A percentile compares a stretch with the other conserved stretches of the same genome.
Conservation (phyloP, 2,329 filamentous ascomycete species). For the Calonectria ilicicola region DNA sequence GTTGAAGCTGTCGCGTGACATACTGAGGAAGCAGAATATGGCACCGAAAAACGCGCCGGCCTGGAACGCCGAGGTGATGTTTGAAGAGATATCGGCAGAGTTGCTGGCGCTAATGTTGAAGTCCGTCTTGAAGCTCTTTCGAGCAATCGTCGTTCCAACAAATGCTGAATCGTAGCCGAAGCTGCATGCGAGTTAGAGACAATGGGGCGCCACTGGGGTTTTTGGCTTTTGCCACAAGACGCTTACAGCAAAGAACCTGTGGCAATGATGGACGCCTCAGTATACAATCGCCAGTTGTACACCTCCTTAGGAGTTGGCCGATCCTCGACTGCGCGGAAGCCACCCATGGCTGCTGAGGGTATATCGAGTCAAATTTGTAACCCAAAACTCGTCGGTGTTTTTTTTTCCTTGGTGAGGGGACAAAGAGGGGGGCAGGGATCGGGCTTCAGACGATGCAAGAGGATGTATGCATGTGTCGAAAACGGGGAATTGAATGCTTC, state of each 20-base stretch:
- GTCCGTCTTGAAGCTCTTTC: conserved; percentile 59
- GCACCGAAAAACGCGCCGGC: conserved; percentile 67
- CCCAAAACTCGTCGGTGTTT: neutral
- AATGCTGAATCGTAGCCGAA: conserved; percentile 68
- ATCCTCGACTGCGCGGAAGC: conserved; percentile 63
- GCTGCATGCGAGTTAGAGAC: conserved; percentile 39
- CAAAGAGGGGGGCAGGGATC: too few relatives aligned
- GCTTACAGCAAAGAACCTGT: conserved; percentile 57
- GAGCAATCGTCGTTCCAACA: conserved; percentile 65
- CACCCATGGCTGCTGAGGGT: conserved; percentile 43
- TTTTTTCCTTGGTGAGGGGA: neutral
- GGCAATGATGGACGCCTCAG: conserved; percentile 60
- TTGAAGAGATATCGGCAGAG: conserved; percentile 48
- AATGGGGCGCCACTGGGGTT: neutral
- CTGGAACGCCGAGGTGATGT: conserved; percentile 61
- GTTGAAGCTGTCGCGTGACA: neutral
- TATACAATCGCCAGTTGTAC: conserved; percentile 65
- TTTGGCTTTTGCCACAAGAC: neutral
- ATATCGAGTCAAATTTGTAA: neutral
- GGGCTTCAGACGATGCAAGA: neutral
- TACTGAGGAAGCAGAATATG: conserved; percentile 58
- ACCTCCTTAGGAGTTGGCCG: conserved; percentile 67
- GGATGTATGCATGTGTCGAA: neutral
- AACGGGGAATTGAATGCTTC: neutral
- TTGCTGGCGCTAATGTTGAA: conserved; percentile 46